Base-by-base conservation (phyloP, 1,284 basidiomycete species). In the Meira nashicola region DNA sequence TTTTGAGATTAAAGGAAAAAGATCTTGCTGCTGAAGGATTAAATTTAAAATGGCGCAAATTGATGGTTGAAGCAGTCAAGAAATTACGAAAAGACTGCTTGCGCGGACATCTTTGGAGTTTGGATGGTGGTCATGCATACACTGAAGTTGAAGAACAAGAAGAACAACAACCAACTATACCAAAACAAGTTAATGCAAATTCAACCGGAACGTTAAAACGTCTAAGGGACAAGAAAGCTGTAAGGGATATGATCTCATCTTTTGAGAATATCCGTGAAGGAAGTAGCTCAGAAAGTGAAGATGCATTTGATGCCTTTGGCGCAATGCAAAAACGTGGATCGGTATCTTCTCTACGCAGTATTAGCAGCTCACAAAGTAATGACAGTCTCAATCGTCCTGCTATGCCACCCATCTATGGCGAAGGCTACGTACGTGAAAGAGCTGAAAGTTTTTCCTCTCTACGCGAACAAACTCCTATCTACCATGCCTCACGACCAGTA, bases 1-100 rank as follows among this genome's bases (percentile, higher is more conserved):
- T 74, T 47, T 64, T 74, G 19, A 61, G 73, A 21, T 62, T 74
- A 17, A 65, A 63, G 46, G 69, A 73, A 19, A 60, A 61, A 40
- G 67, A 74, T 19, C 59, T 74, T 25, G 73, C 65, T 46, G 55
- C 60, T 4, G 62, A 68, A 15, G 73, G 73, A 7, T 59, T 74
- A 40, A 74, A 74, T 57, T 39, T 63, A 14, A 69, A 69, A 21
- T 74, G 73, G 73, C 61, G 71, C 17, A 64, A 64, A 21, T 59
- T 74, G 39, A 71, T 74, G 68, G 58, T 73, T 53, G 73, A 73
- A 50, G 71, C 73, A 10, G 67, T 51, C 10, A 55, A 63, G n/a
- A 66, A 66, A 40, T 57, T 74, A 1, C 54, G 73, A 15, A 51
- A 68, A 10, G 73, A 74, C 54, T 66, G 69, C 11, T 59, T 74